A percentile compares a stretch with the other conserved stretches of the same genome.
Conservation (phyloP, 768 basidiomycete species). For the Collybia sordida region DNA sequence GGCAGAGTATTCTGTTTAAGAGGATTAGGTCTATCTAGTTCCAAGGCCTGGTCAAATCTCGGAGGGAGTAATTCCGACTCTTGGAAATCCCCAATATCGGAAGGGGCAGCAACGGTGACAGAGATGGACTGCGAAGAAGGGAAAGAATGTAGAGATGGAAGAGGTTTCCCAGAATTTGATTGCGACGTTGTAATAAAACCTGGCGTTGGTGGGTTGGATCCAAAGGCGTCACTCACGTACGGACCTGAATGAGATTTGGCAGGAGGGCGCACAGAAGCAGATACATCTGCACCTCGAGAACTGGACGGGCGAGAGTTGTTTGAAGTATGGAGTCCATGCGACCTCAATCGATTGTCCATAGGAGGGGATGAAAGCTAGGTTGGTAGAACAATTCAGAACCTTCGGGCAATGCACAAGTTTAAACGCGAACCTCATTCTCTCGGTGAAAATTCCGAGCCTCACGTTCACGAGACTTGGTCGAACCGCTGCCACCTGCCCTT, state of each 20-base stretch:
- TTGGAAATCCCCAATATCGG: constrained; percentile 15
- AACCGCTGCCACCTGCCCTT: constrained; percentile 39
- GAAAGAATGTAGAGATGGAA: constrained; percentile 16
- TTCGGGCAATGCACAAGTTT: neutral
- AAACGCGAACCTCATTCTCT: constrained; percentile 40
- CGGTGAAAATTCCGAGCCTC: constrained; percentile 35
- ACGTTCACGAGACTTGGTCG: constrained; percentile 41
- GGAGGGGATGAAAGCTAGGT: constrained; percentile 9
- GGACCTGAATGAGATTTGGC: constrained; percentile 27
- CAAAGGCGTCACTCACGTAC: constrained; percentile 38
- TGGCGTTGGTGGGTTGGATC: constrained; percentile 18
- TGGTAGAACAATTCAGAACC: constrained; percentile 3
- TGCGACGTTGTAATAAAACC: constrained; percentile 12
- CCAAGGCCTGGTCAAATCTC: constrained; percentile 13
- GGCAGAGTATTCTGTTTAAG: constrained; percentile 43
- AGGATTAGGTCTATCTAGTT: constrained; percentile 16
- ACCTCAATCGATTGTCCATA: constrained; percentile 5
- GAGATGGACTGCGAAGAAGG: constrained; percentile 35
- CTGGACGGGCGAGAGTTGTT: constrained; percentile 15
- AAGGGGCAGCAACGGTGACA: constrained; percentile 43
- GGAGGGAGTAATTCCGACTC: constrained; percentile 13
- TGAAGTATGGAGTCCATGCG: constrained; percentile 5
- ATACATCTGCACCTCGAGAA: constrained; percentile 15
- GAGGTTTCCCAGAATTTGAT: neutral
- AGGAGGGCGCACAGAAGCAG: constrained; percentile 19